Conservation (phyloP, 2,329 filamentous ascomycete genomes). For the Colletotrichum camelliae region DNA sequence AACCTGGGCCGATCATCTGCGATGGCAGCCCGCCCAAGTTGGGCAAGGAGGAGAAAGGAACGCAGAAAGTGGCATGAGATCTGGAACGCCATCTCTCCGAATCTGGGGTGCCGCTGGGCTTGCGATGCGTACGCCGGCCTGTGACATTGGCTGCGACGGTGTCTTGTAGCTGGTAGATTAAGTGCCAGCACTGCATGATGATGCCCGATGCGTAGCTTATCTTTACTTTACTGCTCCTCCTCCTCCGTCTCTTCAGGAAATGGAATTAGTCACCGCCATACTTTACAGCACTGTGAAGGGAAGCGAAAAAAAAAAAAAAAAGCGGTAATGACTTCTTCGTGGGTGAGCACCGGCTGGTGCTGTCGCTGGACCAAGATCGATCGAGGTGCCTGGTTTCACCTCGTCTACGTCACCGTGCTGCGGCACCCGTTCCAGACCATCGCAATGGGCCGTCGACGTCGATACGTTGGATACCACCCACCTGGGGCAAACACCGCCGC, state of each 20-base stretch:
- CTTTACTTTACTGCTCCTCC: neutral
- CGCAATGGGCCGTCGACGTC: neutral
- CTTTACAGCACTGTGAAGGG: neutral
- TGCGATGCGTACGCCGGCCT: neutral
- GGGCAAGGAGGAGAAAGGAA: neutral
- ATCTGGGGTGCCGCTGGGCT: neutral
- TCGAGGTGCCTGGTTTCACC: neutral
- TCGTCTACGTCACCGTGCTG: constrained; percentile 18
- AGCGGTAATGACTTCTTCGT: neutral
- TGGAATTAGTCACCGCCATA: neutral
- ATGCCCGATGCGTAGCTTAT: neutral
- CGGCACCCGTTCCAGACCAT: neutral
- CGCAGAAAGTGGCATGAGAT: neutral
- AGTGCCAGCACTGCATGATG: neutral
- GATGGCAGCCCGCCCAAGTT: neutral
- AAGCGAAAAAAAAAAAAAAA: too few species aligned
- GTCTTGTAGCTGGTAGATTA: neutral
- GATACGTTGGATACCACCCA: neutral
- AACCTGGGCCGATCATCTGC: neutral
- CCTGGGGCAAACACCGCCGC: neutral
- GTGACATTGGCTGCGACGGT: neutral
- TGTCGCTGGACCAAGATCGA: neutral
- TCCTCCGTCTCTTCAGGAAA: neutral
- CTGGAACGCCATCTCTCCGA: neutral
- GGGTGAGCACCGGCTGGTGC: too few species aligned